A percentile compares a stretch with the other conserved stretches of the same genome.
These are phyloP conservation scores for Penicillium cinerascens DNA, from an alignment of 495 filamentous ascomycete species.

Conservation along the genomic window DNA sequence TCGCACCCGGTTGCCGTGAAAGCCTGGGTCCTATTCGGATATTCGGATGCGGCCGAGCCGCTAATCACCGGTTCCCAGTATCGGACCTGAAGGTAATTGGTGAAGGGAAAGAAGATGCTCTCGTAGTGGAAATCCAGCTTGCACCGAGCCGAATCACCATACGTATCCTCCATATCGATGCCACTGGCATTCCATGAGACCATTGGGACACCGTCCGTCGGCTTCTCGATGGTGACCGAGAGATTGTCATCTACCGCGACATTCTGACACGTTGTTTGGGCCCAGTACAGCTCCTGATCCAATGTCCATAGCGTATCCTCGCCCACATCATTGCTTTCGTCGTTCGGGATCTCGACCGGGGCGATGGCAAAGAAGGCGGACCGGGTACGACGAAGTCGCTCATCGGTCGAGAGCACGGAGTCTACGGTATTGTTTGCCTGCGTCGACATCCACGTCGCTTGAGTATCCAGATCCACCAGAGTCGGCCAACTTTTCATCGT, in stretches of 20 bases:
- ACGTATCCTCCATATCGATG: slow-evolving; percentile 17
- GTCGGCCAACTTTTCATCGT: slow-evolving; percentile 35
- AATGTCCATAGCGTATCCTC: slow-evolving; percentile 33
- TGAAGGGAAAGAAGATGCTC: slow-evolving; percentile 29
- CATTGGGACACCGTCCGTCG: slow-evolving; percentile 9
- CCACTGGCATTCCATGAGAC: slow-evolving; percentile 35
- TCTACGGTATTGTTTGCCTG: slow-evolving; percentile 29
- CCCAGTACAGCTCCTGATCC: slow-evolving; percentile 41
- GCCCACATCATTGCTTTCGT: slow-evolving; percentile 11
- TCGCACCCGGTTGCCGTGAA: slow-evolving; percentile 32
- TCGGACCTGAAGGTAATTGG: slow-evolving; percentile 37
- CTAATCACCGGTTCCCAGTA: slow-evolving; percentile 39
- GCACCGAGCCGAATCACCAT: slow-evolving; percentile 20
- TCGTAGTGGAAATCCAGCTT: slow-evolving; percentile 33
- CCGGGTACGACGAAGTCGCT: slow-evolving; percentile 23
- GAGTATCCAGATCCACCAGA: slow-evolving; percentile 28
- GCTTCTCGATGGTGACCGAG: slow-evolving; percentile 21
- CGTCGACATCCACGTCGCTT: slow-evolving; percentile 35
- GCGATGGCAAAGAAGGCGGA: slow-evolving; percentile 34
- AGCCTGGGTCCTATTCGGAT: slow-evolving; percentile 15
- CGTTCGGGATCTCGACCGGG: slow-evolving; percentile 34
- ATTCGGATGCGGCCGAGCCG: slow-evolving; percentile 9
- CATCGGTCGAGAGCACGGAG: slow-evolving; percentile 18
- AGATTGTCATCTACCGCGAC: slow-evolving; percentile 20
- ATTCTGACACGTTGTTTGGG: slow-evolving; percentile 26